These are phyloP conservation scores for Chenopodium berlandieri DNA, from an alignment of 148 eudicot genomes.

Conservation along the genomic window DNA sequence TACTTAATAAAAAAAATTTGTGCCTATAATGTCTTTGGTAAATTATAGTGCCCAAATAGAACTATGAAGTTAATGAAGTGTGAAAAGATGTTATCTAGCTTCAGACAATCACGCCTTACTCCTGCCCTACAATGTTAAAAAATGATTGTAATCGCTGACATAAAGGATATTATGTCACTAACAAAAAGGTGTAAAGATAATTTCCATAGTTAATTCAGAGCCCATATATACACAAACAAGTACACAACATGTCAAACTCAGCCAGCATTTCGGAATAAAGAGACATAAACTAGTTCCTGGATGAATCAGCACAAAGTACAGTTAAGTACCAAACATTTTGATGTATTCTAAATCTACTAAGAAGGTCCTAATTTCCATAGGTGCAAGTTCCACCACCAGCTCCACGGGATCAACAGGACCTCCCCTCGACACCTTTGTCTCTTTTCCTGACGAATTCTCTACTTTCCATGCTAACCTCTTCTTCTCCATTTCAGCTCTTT, in stretches of 20 bases:
- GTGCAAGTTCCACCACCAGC: slow-evolving; percentile 68
- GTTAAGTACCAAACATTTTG: slow-evolving; percentile 23
- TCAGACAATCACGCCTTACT: no score
- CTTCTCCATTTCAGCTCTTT: slow-evolving; percentile 69
- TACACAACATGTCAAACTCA: background rate
- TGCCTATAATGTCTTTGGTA: no score
- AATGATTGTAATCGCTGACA: background rate
- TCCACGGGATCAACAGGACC: slow-evolving; percentile 62
- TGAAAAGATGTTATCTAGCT: no score
- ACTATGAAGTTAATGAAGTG: no score
- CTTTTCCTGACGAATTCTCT: slow-evolving; percentile 43
- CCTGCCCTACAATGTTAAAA: background rate
- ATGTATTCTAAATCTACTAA: slow-evolving; percentile 41
- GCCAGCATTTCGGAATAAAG: background rate
- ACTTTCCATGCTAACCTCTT: slow-evolving; percentile 75
- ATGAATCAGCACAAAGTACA: background rate
- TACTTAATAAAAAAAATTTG: no score
- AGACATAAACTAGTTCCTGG: background rate
- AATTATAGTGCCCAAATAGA: no score
- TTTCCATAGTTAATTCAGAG: background rate
- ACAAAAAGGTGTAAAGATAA: background rate
- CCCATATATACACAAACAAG: background rate
- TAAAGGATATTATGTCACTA: background rate
- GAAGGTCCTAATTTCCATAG: slow-evolving; percentile 90
- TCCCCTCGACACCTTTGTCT: slow-evolving; percentile 47